A percentile compares a stretch with the other conserved stretches of the same genome.
Conservation (phyloP, 1,284 basidiomycete genomes). For the Wallemia hederae region DNA sequence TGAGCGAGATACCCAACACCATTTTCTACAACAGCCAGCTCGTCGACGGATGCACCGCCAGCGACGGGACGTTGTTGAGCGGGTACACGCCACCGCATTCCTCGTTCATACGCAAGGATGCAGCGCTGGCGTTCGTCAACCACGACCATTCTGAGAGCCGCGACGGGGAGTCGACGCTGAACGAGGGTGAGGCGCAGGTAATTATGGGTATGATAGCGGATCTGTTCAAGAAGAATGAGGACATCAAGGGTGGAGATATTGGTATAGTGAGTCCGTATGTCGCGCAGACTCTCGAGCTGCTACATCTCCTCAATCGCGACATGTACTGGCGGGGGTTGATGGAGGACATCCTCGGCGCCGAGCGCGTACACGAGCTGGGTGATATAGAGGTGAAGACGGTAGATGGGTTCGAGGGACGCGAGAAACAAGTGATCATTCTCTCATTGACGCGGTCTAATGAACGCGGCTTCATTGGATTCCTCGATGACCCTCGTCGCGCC, state of each 20-base stretch:
- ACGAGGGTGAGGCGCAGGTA: constrained; percentile 40
- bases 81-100: constrained; percentile 30
- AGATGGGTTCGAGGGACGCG: constrained; percentile 74
- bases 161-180: constrained; percentile 37
- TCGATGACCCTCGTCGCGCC: constrained; percentile 56
- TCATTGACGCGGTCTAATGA: constrained; percentile 59
- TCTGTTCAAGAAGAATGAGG: constrained; percentile 38
- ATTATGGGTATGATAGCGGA: constrained; percentile 53
- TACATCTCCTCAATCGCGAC: constrained; percentile 33
- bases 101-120: constrained; percentile 11
- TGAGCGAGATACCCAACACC: constrained; percentile 52
- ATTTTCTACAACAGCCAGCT: constrained; percentile 50
- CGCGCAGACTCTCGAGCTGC: constrained; percentile 35
- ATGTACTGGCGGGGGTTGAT: constrained; percentile 24
- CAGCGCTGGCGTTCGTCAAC: constrained; percentile 38
- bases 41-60: constrained; percentile 38
- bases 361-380: constrained; percentile 30
- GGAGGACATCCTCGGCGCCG: constrained; percentile 26
- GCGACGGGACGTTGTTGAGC: constrained; percentile 24
- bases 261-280: constrained; percentile 66
- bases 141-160: constrained; percentile 35
- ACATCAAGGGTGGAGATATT: constrained; percentile 37
- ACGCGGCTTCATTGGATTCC: constrained; percentile 47
- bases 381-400: constrained; percentile 60
- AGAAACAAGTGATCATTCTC: constrained; percentile 73